These are phyloP conservation scores for Rhodotorula kratochvilovae DNA, from an alignment of 768 basidiomycete species.

Conservation along the genomic window DNA sequence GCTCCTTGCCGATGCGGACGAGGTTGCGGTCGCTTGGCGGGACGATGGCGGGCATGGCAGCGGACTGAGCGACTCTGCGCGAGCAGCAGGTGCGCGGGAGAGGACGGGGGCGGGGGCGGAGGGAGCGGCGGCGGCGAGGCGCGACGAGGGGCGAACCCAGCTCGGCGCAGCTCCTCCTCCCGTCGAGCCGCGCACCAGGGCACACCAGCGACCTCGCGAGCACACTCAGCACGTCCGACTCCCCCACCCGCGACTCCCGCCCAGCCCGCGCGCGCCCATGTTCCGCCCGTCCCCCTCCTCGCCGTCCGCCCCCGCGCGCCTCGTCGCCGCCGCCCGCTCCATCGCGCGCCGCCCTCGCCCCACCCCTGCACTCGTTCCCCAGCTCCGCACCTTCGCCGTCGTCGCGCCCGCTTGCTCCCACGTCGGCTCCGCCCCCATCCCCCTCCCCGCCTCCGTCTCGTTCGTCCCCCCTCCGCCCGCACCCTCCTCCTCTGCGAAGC, in stretches of 20 bases:
- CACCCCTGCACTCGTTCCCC: neutral
- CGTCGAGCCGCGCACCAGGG: neutral
- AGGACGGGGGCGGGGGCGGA: no score
- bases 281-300: no score
- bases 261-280: no score
- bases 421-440: constrained; percentile 31
- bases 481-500: neutral
- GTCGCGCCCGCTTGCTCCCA: constrained; percentile 4
- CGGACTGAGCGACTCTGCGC: no score
- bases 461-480: neutral
- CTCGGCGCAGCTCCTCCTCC: neutral
- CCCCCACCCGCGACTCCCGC: no score
- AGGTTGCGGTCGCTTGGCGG: constrained; percentile 17
- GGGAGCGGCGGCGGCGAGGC: no score
- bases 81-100: no score
- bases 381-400: neutral
- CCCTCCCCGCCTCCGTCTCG: constrained; percentile 18
- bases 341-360: neutral
- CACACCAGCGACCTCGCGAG: neutral
- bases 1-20: constrained; percentile 36
- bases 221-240: no score
- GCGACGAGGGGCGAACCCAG: neutral
- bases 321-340: neutral
- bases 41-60: constrained; percentile 9
- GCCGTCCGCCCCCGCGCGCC: no score